phyloP scores from a whole-genome alignment of 2,329 filamentous ascomycete species.

The Mariannaea sp. region DNA sequence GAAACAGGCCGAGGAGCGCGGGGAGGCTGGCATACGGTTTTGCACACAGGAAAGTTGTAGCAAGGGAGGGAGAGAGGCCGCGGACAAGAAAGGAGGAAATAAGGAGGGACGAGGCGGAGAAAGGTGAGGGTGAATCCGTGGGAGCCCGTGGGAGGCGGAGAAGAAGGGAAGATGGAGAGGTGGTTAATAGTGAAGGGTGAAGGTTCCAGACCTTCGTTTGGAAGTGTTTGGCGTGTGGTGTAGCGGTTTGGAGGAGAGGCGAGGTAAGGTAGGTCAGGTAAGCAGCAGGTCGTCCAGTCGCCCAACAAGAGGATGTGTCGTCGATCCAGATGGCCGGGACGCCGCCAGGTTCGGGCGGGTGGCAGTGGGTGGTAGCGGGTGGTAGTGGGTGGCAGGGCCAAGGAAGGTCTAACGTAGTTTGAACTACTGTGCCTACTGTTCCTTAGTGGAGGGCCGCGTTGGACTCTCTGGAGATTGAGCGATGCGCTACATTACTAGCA shows the following conservation, averaged over 20 bases:
- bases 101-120: too few relatives aligned
- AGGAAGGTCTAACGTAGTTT: neutral
- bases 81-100: too few relatives aligned
- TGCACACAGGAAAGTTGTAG: slow-evolving; percentile 1
- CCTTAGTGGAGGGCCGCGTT: slow-evolving; percentile 1
- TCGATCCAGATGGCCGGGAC: slow-evolving; percentile 39
- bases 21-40: slow-evolving; percentile 2
- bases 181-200: neutral
- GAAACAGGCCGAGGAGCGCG: slow-evolving; percentile 2
- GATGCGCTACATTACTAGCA: neutral
- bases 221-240: slow-evolving; percentile 11
- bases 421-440: too few relatives aligned
- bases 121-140: too few relatives aligned
- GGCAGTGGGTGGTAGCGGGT: slow-evolving; percentile 34
- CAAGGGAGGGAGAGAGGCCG: neutral
- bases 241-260: slow-evolving; percentile 18
- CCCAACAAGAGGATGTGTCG: slow-evolving; percentile 21
- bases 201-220: slow-evolving; percentile 3
- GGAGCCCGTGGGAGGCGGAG: too few relatives aligned
- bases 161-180: slow-evolving; percentile 1
- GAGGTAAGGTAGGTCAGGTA: too few relatives aligned
- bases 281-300: too few relatives aligned
- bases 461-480: slow-evolving; percentile 2
- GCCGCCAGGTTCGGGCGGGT: slow-evolving; percentile 33
- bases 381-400: slow-evolving; percentile 13